Evolutionary conservation across 768 basidiomycete genomes (phyloP).

Genomic region (Hericium rajendrae): DNA sequence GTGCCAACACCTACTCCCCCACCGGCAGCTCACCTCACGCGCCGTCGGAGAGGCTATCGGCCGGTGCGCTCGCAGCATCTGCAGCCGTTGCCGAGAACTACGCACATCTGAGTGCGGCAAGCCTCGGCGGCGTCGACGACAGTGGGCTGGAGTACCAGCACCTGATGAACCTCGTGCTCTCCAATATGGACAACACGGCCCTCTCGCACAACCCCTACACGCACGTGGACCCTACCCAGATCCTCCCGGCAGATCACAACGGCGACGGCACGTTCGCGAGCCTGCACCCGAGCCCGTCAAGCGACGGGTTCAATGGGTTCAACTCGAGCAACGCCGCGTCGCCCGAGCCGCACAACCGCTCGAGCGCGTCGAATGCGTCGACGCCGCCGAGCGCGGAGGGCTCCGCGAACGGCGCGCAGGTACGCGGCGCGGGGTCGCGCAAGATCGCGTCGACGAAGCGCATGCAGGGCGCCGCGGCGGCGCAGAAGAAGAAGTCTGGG

Average conservation of each 20-base stretch:
- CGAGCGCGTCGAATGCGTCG: slow-evolving; percentile 63
- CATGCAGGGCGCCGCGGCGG: slow-evolving; percentile 34
- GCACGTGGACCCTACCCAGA: slow-evolving; percentile 90
- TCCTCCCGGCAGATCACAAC: slow-evolving; percentile 39
- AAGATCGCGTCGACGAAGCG: slow-evolving; percentile 64
- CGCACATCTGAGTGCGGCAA: slow-evolving; percentile 51
- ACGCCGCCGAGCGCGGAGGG: slow-evolving; percentile 64
- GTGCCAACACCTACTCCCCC: slow-evolving; percentile 28
- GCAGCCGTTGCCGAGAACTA: slow-evolving; percentile 68
- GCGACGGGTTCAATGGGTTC: slow-evolving; percentile 68
- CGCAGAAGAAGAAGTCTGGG: slow-evolving; percentile 40
- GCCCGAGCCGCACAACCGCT: slow-evolving; percentile 63
- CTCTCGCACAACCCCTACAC: slow-evolving; percentile 44
- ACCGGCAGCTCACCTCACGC: slow-evolving; percentile 22
- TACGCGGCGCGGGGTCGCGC: slow-evolving; percentile 28
- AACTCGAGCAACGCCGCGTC: slow-evolving; percentile 61
- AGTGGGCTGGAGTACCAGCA: slow-evolving; percentile 50
- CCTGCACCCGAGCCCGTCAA: slow-evolving; percentile 71
- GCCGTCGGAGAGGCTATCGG: slow-evolving; percentile 45
- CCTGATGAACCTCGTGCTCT: slow-evolving; percentile 57
- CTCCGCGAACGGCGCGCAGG: slow-evolving; percentile 21
- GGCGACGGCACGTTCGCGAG: slow-evolving; percentile 32
- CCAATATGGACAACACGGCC: slow-evolving; percentile 36
- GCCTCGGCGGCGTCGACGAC: slow-evolving; percentile 45
- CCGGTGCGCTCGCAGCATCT: slow-evolving; percentile 54